These are phyloP conservation scores for Gigaspora rosea DNA, from an alignment of 192 early-diverging fungal species.

Conservation along the genomic window DNA sequence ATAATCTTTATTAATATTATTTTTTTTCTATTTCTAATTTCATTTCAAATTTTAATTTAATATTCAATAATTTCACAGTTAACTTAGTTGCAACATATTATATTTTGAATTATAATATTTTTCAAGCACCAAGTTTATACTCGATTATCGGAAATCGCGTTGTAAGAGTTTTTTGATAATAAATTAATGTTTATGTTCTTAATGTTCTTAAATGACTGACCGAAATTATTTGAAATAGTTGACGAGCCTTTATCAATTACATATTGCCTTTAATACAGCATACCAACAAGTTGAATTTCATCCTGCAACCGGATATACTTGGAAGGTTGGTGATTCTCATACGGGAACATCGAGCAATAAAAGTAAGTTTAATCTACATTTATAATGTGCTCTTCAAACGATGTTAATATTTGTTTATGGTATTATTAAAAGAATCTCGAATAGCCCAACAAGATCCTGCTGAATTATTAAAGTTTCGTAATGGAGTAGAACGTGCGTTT, in stretches of 20 bases:
- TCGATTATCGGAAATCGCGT: conserved; percentile 69
- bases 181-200: not conserved
- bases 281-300: conserved; percentile 56
- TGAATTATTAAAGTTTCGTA: conserved; percentile 22
- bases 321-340: conserved; percentile 40
- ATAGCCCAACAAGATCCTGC: conserved; percentile 13
- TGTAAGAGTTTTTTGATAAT: conserved; percentile 42
- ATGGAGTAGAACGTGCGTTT: no score
- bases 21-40: not conserved
- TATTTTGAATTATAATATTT: conserved; percentile 70
- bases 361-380: not conserved
- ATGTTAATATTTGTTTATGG: not conserved
- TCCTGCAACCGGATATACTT: conserved; percentile 60
- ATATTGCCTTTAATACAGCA: conserved; percentile 59
- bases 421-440: not conserved
- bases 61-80: conserved; percentile 37
- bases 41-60: not conserved
- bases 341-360: not conserved
- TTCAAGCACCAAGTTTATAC: conserved; percentile 71
- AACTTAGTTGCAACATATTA: conserved; percentile 67
- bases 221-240: conserved; percentile 37
- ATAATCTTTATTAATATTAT: not conserved
- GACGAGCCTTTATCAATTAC: conserved; percentile 52
- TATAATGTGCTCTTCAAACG: not conserved
- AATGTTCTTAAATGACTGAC: not conserved